phyloP scores from a whole-genome alignment of 2,329 filamentous ascomycete genomes.

The Epicoccum sorghinum region DNA sequence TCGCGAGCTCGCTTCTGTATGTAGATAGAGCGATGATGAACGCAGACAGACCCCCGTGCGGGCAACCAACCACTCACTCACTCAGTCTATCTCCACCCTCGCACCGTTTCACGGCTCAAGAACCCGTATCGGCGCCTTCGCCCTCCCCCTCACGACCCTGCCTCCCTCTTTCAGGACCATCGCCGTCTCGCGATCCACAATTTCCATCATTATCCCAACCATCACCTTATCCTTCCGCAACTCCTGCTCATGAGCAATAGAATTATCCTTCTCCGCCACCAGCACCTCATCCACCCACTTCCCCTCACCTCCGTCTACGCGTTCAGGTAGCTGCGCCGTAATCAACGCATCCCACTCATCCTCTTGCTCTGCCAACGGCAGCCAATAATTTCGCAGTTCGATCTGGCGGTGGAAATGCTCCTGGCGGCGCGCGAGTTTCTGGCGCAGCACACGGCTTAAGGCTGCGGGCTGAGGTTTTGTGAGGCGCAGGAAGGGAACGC shows the following conservation, averaged over 20 bases:
- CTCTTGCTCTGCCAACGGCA: conserved; percentile 50
- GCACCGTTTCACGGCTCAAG: conserved; percentile 19
- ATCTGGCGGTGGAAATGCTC: conserved; percentile 49
- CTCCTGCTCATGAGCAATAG: conserved; percentile 20
- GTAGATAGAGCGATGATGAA: not conserved
- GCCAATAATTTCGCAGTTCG: conserved; percentile 51
- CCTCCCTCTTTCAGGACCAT: conserved; percentile 50
- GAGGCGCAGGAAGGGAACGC: conserved; percentile 69
- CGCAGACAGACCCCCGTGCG: too few relatives aligned
- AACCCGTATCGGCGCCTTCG: conserved; percentile 29
- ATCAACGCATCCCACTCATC: conserved; percentile 57
- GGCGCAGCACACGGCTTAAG: conserved; percentile 64
- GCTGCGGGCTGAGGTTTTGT: conserved; percentile 67
- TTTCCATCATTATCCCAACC: conserved; percentile 52
- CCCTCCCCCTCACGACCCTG: conserved; percentile 36
- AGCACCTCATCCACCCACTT: conserved; percentile 42
- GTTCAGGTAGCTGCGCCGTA: not conserved
- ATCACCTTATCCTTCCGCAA: conserved; percentile 38
- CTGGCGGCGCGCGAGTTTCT: conserved; percentile 57
- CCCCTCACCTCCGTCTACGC: conserved; percentile 18
- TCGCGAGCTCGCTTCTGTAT: not conserved
- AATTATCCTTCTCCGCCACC: conserved; percentile 25
- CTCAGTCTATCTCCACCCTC: too few relatives aligned
- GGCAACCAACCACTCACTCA: too few relatives aligned
- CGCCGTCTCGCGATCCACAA: conserved; percentile 56